Evolutionary conservation across 169 alveolate species (phyloP).

Genomic region (Cytauxzoon felis): DNA sequence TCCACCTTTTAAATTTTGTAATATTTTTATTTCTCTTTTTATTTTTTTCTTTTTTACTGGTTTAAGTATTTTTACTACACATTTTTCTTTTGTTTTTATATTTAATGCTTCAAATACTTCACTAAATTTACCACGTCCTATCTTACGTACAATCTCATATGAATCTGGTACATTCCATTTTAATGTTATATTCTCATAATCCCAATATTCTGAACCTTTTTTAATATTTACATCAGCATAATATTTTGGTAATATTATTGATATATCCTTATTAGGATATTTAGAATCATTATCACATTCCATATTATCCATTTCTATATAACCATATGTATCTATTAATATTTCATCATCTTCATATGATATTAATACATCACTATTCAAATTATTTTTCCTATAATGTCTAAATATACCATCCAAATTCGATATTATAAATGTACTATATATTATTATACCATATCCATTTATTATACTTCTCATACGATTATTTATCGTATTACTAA

Average conservation of each 20-base stretch:
- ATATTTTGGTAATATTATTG: constrained; percentile 64
- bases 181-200: constrained; percentile 83
- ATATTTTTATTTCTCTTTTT: constrained; percentile 93
- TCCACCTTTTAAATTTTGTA: constrained; percentile 92
- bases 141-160: constrained; percentile 91
- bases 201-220: constrained; percentile 87
- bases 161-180: constrained; percentile 89
- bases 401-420: too few species aligned
- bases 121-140: constrained; percentile 99
- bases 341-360: too few species aligned
- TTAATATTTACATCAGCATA: constrained; percentile 83
- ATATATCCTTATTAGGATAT: constrained; percentile 33
- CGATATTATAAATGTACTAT: too few species aligned
- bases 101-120: constrained; percentile 95
- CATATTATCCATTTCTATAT: constrained; percentile 5
- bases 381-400: too few species aligned
- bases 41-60: constrained; percentile 96
- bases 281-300: constrained; percentile 29
- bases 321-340: too few species aligned
- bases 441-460: too few species aligned
- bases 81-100: constrained; percentile 70
- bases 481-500: too few species aligned
- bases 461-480: too few species aligned
- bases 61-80: constrained; percentile 92
- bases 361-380: too few species aligned